A percentile compares a stretch with the other conserved stretches of the same genome.
phyloP scores from a whole-genome alignment of 805 yeast genomes.

The Saccharomycopsis lassenensis region DNA sequence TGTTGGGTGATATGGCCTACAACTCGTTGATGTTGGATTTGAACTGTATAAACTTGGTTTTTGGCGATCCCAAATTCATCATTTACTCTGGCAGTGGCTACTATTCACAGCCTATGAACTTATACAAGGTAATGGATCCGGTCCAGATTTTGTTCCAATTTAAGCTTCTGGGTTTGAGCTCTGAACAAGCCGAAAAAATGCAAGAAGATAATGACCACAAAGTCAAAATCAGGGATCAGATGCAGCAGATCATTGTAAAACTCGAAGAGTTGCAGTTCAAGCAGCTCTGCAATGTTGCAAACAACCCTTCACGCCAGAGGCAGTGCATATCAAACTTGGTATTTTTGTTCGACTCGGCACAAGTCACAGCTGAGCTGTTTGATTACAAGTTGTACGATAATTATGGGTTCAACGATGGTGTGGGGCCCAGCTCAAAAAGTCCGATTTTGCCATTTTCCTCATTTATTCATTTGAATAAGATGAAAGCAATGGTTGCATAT shows the following conservation, averaged over 20 bases:
- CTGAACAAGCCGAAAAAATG: too few relatives aligned
- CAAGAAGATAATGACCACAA: too few relatives aligned
- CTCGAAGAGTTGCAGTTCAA: slow-evolving; percentile 28
- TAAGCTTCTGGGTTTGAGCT: too few relatives aligned
- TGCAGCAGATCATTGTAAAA: slow-evolving; percentile 1
- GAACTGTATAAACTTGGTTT: slow-evolving; percentile 21
- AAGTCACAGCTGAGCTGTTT: slow-evolving; percentile 57
- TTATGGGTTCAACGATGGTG: slow-evolving; percentile 25
- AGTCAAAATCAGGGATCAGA: too few relatives aligned
- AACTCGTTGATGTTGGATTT: too few relatives aligned
- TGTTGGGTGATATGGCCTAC: slow-evolving; percentile 34
- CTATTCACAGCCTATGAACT: too few relatives aligned
- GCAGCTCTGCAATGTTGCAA: slow-evolving; percentile 35
- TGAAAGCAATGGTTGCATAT: slow-evolving; percentile 63
- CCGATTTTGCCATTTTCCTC: slow-evolving; percentile 59
- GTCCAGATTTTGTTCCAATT: too few relatives aligned
- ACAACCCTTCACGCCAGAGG: slow-evolving; percentile 75
- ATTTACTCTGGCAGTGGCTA: too few relatives aligned
- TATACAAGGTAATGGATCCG: too few relatives aligned
- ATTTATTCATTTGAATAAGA: slow-evolving; percentile 56
- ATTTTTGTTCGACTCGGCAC: slow-evolving; percentile 66
- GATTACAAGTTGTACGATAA: slow-evolving; percentile 36
- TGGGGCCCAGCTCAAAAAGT: slow-evolving; percentile 19
- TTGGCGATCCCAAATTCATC: not conserved
- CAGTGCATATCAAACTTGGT: slow-evolving; percentile 54